Evolutionary conservation across 2,329 filamentous ascomycete genomes (phyloP), one percentile per base, ranked within the genome.

Genomic region (Talaromyces sp.): DNA sequence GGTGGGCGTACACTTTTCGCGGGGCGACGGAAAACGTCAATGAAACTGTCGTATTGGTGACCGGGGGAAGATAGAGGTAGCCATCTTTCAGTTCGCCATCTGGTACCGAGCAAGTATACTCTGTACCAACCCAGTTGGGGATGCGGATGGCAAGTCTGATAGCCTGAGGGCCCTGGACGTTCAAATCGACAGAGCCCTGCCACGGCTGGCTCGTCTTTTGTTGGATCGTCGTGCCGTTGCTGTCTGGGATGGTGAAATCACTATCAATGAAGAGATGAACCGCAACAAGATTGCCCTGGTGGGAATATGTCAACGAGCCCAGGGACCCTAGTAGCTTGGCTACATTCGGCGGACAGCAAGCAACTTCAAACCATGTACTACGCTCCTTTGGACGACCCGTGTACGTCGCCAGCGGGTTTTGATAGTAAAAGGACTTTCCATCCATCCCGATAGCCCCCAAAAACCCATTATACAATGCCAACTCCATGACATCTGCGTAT

Each of bases 331-430:
- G 78, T 1, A 85, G 70, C 27, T 84, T 75, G 24, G 81, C 78
- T 0, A 87, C 73, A 64, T 86, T 87, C 0, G 84, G 85, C 3
- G 85, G 85, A 66, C 85, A 87, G 63, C 84, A 87, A 6, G 83
- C 82, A 41, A 79, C 81, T 55, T 80, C 80, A 58, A 86, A 87
- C 84, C 85, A 87, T 24, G 81, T 78, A 32, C 80, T 75, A 14
- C 84, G 75, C 59, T 76, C 73, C 21, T 79, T 84, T 19, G 76
- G 75, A 59, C 84, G 77, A 1, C 69, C 68, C 8, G 82, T 78
- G 9, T 79, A 83, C 35, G 82, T 84, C 0, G 81, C 82, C 0
- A 87, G 75, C 61, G 86, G 84, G 64, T 87, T 87, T 57, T 82
- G 81, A 62, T 88, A 88, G 0, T 83, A 85, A 69, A 87, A 88